Conservation (phyloP, 2,329 filamentous ascomycete species). For the Fusarium concolor region DNA sequence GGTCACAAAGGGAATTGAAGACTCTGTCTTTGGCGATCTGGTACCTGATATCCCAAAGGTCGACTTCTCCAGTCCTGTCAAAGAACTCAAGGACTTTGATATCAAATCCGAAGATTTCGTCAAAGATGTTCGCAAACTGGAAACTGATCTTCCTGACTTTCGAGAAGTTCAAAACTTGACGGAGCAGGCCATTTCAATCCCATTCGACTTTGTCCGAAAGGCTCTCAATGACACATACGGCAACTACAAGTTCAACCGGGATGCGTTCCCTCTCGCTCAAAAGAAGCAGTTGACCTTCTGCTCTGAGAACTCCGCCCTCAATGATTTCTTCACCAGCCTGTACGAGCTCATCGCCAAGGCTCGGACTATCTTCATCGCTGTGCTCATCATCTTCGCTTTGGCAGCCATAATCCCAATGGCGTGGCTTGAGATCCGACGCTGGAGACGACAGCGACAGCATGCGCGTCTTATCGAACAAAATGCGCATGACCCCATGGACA, state of each 20-base stretch:
- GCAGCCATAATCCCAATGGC: conserved; percentile 82
- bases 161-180: conserved; percentile 86
- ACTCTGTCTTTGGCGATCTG: conserved; percentile 63
- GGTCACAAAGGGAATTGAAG: conserved; percentile 58
- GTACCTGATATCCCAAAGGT: conserved; percentile 62
- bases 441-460: conserved; percentile 77
- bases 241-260: conserved; percentile 81
- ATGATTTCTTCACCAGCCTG: conserved; percentile 83
- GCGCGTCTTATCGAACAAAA: conserved; percentile 73
- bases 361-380: conserved; percentile 79
- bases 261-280: conserved; percentile 82
- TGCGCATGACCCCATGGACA: conserved; percentile 83
- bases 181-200: conserved; percentile 76
- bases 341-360: conserved; percentile 74
- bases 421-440: conserved; percentile 82
- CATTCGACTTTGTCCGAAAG: conserved; percentile 83
- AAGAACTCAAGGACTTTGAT: conserved; percentile 75
- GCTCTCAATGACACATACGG: conserved; percentile 78
- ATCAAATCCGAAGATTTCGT: conserved; percentile 76
- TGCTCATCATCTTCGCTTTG: conserved; percentile 77
- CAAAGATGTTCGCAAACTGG: conserved; percentile 76
- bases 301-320: conserved; percentile 83
- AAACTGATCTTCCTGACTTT: conserved; percentile 84
- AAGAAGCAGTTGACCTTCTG: conserved; percentile 90
- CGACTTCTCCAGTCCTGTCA: conserved; percentile 73